A percentile compares a stretch with the other conserved stretches of the same genome.
Evolutionary conservation across 148 eudicot species (phyloP).

Genomic region (Suaeda aralocaspica): DNA sequence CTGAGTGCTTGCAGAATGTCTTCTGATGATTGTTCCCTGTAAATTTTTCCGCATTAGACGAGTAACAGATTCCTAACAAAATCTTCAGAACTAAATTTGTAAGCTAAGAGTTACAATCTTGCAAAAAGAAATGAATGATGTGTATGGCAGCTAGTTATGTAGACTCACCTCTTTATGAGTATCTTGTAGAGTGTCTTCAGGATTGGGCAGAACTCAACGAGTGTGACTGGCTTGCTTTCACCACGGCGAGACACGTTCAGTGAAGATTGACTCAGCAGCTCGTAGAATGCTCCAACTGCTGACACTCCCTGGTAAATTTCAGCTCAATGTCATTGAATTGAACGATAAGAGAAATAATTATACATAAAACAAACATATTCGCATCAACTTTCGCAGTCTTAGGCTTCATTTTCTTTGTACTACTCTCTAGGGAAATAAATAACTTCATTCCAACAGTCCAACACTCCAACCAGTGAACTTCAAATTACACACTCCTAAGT

Average conservation of each 20-base stretch:
- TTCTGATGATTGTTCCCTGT: conserved; percentile 68
- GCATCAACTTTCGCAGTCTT: no score
- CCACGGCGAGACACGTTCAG: conserved; percentile 67
- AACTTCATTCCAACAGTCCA: no score
- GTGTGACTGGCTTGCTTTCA: conserved; percentile 78
- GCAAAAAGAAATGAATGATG: neutral
- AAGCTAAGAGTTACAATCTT: neutral
- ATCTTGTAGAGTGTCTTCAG: conserved; percentile 74
- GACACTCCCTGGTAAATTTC: conserved; percentile 66
- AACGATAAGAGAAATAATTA: no score
- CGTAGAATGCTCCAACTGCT: conserved; percentile 86
- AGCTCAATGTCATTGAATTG: neutral
- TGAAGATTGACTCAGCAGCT: conserved; percentile 81
- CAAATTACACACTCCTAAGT: no score
- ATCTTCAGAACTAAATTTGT: neutral
- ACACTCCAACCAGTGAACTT: neutral
- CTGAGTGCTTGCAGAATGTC: conserved; percentile 84
- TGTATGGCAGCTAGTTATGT: neutral
- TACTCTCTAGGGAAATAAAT: no score
- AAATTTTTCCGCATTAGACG: neutral
- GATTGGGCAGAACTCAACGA: conserved; percentile 89
- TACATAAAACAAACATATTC: neutral
- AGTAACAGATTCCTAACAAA: neutral
- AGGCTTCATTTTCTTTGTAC: neutral
- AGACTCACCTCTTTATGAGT: conserved; percentile 60